These are phyloP conservation scores for Citrus glauca DNA, from an alignment of 345 rosid species.

Conservation along the genomic window DNA sequence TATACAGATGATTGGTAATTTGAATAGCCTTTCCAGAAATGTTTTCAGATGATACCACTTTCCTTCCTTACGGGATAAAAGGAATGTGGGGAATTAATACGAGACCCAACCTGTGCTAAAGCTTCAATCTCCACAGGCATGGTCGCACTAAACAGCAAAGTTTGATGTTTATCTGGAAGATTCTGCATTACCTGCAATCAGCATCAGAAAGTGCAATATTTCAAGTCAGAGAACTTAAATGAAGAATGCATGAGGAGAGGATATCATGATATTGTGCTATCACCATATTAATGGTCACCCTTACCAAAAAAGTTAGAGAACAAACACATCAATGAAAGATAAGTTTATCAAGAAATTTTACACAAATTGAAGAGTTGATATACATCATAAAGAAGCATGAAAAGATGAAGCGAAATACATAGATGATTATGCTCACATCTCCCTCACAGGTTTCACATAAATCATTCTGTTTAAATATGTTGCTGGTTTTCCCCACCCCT, in stretches of 20 bases:
- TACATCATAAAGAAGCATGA: background rate
- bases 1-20: no score
- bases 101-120: slow-evolving; percentile 28
- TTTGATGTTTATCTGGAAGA: slow-evolving; percentile 38
- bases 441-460: background rate
- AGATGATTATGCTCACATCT: background rate
- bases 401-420: background rate
- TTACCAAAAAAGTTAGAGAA: background rate
- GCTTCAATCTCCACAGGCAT: slow-evolving; percentile 46
- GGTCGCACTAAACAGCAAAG: slow-evolving; percentile 42
- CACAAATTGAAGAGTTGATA: background rate
- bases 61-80: background rate
- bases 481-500: background rate
- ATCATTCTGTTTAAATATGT: background rate
- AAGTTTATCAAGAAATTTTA: background rate
- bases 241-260: background rate
- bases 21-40: background rate
- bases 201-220: background rate
- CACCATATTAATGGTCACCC: background rate
- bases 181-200: slow-evolving; percentile 31
- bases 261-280: background rate
- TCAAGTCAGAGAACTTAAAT: background rate
- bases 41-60: background rate
- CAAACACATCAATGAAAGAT: background rate
- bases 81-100: background rate